Conservation (phyloP, 495 filamentous ascomycete genomes). For the Penicillium flavigenum region DNA sequence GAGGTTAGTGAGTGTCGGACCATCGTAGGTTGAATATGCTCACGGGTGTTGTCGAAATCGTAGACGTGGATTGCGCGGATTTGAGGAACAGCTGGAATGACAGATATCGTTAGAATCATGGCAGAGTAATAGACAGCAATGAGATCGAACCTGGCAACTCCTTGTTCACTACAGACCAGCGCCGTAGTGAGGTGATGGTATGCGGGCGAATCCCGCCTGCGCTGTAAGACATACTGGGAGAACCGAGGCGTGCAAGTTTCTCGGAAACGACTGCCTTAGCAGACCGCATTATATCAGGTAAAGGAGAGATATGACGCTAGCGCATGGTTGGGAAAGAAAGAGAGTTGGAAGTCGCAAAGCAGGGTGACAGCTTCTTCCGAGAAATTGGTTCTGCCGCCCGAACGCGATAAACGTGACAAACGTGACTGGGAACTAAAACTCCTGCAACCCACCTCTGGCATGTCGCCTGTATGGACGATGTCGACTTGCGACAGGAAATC, state of each 20-base stretch:
- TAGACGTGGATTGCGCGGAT: slow-evolving; percentile 89
- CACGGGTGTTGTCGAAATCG: slow-evolving; percentile 98
- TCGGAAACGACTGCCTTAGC: slow-evolving; percentile 44
- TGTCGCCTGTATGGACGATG: slow-evolving; percentile 40
- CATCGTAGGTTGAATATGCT: slow-evolving; percentile 23
- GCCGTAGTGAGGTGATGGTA: slow-evolving; percentile 70
- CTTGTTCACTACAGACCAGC: slow-evolving; percentile 77
- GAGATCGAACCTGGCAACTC: slow-evolving; percentile 60
- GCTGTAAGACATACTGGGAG: slow-evolving; percentile 30
- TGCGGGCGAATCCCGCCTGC: slow-evolving; percentile 32
- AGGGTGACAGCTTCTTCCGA: neutral
- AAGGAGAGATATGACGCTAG: neutral
- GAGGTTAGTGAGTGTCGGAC: slow-evolving; percentile 11
- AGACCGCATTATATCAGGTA: slow-evolving; percentile 33
- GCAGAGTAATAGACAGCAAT: neutral
- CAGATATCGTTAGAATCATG: neutral
- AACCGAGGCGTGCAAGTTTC: slow-evolving; percentile 25
- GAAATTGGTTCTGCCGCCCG: slow-evolving; percentile 15
- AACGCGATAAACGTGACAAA: slow-evolving; percentile 4
- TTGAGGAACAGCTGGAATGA: slow-evolving; percentile 56
- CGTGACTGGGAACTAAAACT: neutral
- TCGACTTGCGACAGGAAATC: slow-evolving; percentile 42
- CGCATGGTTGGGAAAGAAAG: neutral
- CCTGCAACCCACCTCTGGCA: slow-evolving; percentile 2
- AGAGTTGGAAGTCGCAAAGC: neutral